Evolutionary conservation across 73 alveolate genomes (phyloP).

Genomic region (Paramecium caudatum): DNA sequence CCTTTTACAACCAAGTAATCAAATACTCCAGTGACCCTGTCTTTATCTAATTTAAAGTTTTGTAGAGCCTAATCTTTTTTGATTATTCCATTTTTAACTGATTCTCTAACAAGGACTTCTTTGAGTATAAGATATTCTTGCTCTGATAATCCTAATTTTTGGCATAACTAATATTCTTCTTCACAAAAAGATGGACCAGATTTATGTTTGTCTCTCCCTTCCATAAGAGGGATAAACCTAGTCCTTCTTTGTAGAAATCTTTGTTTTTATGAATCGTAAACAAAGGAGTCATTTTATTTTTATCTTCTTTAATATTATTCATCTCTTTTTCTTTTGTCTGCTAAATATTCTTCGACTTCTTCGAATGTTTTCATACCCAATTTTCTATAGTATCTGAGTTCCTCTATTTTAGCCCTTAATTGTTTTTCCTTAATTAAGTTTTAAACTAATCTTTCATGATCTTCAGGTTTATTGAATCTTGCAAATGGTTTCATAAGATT

Average conservation of each 20-base stretch:
- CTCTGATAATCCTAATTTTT: conserved; percentile 71
- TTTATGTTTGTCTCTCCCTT: conserved; percentile 16
- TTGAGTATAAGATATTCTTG: conserved; percentile 72
- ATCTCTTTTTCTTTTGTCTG: conserved; percentile 80
- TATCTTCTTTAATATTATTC: conserved; percentile 72
- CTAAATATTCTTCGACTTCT: conserved; percentile 83
- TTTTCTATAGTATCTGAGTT: conserved; percentile 81
- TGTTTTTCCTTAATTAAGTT: conserved; percentile 81
- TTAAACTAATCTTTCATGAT: conserved; percentile 84
- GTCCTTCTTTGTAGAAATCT: conserved; percentile 68
- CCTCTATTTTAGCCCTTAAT: conserved; percentile 84
- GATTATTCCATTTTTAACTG: conserved; percentile 66
- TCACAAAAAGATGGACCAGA: conserved; percentile 11
- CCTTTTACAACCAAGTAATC: conserved; percentile 73
- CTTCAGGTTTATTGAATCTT: conserved; percentile 85
- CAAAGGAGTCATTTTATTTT: conserved; percentile 69
- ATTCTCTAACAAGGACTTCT: conserved; percentile 74
- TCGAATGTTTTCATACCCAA: conserved; percentile 87
- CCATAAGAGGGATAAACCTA: conserved; percentile 63
- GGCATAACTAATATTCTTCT: conserved; percentile 71
- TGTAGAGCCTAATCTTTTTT: conserved; percentile 71
- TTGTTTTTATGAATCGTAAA: conserved; percentile 62
- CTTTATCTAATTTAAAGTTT: conserved; percentile 74
- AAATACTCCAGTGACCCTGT: conserved; percentile 72
- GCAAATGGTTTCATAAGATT: conserved; percentile 90